Percentiles rank a stretch among this genome's conserved stretches.
phyloP scores from a whole-genome alignment of 148 eudicot species.

The Polygonum maritimum region DNA sequence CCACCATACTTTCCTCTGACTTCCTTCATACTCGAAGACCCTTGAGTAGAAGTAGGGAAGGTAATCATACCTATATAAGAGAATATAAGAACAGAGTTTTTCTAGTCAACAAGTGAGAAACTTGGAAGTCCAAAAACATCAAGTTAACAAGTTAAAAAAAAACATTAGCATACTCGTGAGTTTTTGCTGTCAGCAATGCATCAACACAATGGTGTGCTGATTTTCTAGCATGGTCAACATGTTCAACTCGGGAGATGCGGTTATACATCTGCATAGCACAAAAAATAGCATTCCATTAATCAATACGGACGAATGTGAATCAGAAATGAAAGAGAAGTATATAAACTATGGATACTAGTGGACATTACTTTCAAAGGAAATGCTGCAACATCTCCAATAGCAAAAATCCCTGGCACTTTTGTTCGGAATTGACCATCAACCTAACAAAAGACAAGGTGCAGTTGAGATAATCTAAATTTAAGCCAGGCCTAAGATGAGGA shows the following conservation, averaged over 20 bases:
- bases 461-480: not conserved
- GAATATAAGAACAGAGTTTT: not conserved
- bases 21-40: conserved; percentile 95
- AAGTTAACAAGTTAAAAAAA: not conserved
- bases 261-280: conserved; percentile 57
- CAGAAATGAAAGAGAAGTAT: conserved; percentile 1
- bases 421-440: conserved; percentile 96
- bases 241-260: conserved; percentile 84
- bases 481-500: not conserved
- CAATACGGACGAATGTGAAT: not conserved
- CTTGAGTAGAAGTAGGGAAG: conserved; percentile 93
- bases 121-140: not conserved
- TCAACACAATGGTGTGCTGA: conserved; percentile 90
- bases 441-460: conserved; percentile 23
- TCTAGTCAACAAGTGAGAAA: not conserved
- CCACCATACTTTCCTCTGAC: conserved; percentile 97
- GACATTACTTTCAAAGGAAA: conserved; percentile 70
- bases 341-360: not conserved
- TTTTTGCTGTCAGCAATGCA: conserved; percentile 61
- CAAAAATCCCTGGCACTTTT: conserved; percentile 76
- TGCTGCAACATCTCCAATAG: conserved; percentile 97
- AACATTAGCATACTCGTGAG: conserved; percentile 42
- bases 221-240: conserved; percentile 96
- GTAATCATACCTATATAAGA: conserved; percentile 64
- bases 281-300: conserved; percentile 11